Evolutionary conservation across 176 grass and related monocot species (phyloP), one percentile per base, ranked within the genome.

Genomic region (Cenchrus purpureus): DNA sequence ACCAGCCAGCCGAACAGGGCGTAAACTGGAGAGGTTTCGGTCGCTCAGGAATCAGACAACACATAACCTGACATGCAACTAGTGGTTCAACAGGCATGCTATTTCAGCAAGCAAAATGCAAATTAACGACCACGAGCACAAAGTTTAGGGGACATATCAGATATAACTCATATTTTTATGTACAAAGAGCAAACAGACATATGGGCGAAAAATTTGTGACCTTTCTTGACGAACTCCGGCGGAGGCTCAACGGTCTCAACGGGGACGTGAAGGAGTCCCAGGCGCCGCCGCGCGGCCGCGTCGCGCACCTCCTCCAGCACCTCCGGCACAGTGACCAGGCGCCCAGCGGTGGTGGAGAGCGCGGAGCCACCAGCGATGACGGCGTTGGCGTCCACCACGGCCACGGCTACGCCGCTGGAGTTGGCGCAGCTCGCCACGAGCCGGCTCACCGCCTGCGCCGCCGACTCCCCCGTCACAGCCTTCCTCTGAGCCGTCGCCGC

Each of bases 301-400:
- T 99, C 97, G 10, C 97, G 90, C 11, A 99, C 94, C 86, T 97
- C 94, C 3, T 99, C 97, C 45, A 96, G 86, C 72, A 89, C 94
- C 84, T 94, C 97, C 6, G 68, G 82, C 25, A 96, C 94, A 49
- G 97, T 94, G 56, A 96, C 91, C 1, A 95, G 92, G 49, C 90
- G 83, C 2, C 88, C 91, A 0, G 94, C 91, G 14, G 80, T 65
- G 15, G 88, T 67, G 14, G 87, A 79, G 44, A 99, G 86, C 43
- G 87, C 89, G 32, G 83, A 48, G 62, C 89, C 91, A 0, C 97
- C 93, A 4, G 92, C 75, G 19, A 99, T 99, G n/a, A 89, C 87
- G 19, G 97, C 94, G 51, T 99, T 99, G 40, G 97, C 97, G 50
- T 99, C 97, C 73, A 99, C 91, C 82, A 99, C 90, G 19, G 93